These are phyloP conservation scores for Termitomyces sp. DNA, from an alignment of 1,284 basidiomycete species.

Conservation along the genomic window DNA sequence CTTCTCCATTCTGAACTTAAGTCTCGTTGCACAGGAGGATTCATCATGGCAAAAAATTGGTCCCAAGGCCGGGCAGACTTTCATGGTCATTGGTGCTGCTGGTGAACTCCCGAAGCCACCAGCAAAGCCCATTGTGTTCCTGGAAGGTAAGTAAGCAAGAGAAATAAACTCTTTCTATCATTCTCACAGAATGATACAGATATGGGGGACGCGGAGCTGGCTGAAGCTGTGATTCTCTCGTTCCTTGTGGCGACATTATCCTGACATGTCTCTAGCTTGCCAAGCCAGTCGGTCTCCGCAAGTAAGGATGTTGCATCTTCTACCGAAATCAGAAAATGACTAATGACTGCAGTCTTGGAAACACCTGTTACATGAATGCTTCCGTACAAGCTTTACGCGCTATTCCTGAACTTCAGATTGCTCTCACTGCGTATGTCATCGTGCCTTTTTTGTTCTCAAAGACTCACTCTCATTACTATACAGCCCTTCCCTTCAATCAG, in stretches of 20 bases:
- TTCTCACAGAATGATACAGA: constrained; percentile 40
- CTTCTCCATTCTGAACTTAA: neutral
- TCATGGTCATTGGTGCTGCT: constrained; percentile 90
- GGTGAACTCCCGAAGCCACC: constrained; percentile 90
- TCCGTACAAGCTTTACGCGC: constrained; percentile 89
- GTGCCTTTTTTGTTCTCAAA: neutral
- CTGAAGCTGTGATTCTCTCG: constrained; percentile 59
- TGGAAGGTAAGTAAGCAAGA: constrained; percentile 51
- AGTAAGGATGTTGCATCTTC: constrained; percentile 36
- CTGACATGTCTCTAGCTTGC: constrained; percentile 35
- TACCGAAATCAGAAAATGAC: neutral
- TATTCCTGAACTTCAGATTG: constrained; percentile 81
- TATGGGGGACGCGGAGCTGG: constrained; percentile 80
- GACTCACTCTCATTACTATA: constrained; percentile 2
- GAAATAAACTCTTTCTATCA: neutral
- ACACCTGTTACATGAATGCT: constrained; percentile 96
- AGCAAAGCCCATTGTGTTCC: constrained; percentile 71
- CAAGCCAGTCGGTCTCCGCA: constrained; percentile 66
- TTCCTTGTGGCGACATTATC: neutral
- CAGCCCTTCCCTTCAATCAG: constrained; percentile 31
- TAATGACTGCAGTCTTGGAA: constrained; percentile 53
- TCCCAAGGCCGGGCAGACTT: constrained; percentile 75
- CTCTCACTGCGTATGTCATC: constrained; percentile 51
- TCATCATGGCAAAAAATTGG: constrained; percentile 79
- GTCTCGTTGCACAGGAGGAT: constrained; percentile 58